phyloP scores from a whole-genome alignment of 2,329 filamentous ascomycete species.

The Neurospora sp. region DNA sequence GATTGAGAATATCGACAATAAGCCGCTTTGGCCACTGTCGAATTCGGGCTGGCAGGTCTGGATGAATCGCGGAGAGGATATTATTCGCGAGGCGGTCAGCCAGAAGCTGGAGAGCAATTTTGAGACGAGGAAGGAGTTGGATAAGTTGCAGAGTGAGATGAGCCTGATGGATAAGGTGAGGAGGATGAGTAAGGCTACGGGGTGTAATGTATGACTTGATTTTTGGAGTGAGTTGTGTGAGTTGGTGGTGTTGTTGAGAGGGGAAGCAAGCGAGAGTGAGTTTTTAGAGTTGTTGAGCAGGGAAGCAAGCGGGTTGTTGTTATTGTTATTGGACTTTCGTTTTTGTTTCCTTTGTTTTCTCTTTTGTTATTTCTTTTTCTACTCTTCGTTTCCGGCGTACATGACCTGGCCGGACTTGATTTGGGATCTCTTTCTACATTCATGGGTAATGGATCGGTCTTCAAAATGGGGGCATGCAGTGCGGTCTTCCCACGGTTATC shows the following conservation, averaged over 20 bases:
- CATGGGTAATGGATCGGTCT: not conserved
- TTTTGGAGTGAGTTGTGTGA: not conserved
- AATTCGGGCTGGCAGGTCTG: conserved; percentile 36
- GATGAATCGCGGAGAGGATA: conserved; percentile 35
- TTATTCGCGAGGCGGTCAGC: conserved; percentile 34
- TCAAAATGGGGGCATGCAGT: not conserved
- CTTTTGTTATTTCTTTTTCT: not conserved
- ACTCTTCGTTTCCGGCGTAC: not conserved
- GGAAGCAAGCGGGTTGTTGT: not conserved
- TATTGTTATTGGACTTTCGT: not conserved
- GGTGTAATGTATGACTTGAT: not conserved
- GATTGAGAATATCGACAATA: conserved; percentile 28
- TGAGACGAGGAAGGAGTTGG: conserved; percentile 19
- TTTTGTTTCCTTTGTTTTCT: not conserved
- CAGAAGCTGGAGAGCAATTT: conserved; percentile 25
- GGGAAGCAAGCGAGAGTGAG: not conserved
- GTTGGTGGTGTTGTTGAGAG: not conserved
- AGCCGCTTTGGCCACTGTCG: conserved; percentile 32
- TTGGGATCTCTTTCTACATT: not conserved
- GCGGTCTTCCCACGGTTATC: not conserved
- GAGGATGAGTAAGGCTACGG: not conserved
- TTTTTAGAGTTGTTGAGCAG: not conserved
- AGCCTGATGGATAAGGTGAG: not conserved
- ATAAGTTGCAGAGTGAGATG: not conserved
- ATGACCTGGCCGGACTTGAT: not conserved